A percentile compares a stretch with the other conserved stretches of the same genome.
Conservation (phyloP, 2,329 filamentous ascomycete genomes). For the Botrytis fragariae region DNA sequence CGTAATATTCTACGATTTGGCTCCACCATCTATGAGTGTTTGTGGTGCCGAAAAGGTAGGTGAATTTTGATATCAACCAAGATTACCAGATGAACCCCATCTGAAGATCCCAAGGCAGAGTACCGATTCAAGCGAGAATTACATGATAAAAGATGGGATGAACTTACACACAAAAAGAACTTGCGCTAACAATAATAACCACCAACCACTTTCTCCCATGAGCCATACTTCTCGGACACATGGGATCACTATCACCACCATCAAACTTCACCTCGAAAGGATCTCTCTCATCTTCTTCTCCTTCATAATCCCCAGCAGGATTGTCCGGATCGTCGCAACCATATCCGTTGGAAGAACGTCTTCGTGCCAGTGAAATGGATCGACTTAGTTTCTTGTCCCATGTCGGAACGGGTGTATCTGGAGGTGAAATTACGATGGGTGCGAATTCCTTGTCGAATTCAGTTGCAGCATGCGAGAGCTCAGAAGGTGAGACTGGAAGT, state of each 20-base stretch:
- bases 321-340: conserved; percentile 34
- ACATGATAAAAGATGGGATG: conserved; percentile 18
- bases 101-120: neutral
- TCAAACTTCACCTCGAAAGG: conserved; percentile 74
- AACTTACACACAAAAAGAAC: conserved; percentile 80
- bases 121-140: too few relatives aligned
- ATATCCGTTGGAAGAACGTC: conserved; percentile 38
- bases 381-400: conserved; percentile 15
- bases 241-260: conserved; percentile 65
- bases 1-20: neutral
- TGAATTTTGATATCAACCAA: neutral
- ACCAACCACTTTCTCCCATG: conserved; percentile 74
- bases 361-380: conserved; percentile 25
- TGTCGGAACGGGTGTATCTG: neutral
- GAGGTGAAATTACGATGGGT: conserved; percentile 23
- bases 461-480: neutral
- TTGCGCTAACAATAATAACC: conserved; percentile 68
- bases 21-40: neutral
- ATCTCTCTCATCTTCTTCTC: conserved; percentile 39
- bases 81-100: neutral
- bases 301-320: conserved; percentile 25
- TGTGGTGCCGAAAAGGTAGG: neutral
- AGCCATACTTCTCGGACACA: conserved; percentile 69
- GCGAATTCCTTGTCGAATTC: conserved; percentile 27
- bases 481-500: neutral